phyloP scores from a whole-genome alignment of 345 rosid genomes.

The Eucalyptus coolabah region DNA sequence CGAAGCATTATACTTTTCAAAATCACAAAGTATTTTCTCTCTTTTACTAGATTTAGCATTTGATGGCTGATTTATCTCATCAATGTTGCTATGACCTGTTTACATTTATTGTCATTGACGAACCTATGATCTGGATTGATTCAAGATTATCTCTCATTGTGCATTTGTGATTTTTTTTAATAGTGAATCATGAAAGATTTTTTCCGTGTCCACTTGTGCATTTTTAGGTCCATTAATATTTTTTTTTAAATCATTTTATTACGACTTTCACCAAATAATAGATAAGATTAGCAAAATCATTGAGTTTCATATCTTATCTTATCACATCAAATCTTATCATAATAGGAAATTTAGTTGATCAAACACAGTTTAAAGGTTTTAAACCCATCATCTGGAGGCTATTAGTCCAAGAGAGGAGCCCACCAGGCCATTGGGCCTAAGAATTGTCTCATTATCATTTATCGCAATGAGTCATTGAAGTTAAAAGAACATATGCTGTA shows the following conservation, averaged over 20 bases:
- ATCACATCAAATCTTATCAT: too few relatives aligned
- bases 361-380: neutral
- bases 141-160: too few relatives aligned
- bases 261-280: too few relatives aligned
- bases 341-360: fast-evolving
- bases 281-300: too few relatives aligned
- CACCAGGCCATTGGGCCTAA: neutral
- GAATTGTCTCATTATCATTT: neutral
- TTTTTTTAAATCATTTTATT: too few relatives aligned
- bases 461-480: neutral
- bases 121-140: fast-evolving
- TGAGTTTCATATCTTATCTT: fast-evolving
- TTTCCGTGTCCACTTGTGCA: too few relatives aligned
- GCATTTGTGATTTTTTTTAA: too few relatives aligned
- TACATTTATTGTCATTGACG: fast-evolving
- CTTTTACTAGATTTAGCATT: too few relatives aligned
- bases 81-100: fast-evolving
- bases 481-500: neutral
- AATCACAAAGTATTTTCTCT: fast-evolving
- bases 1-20: fast-evolving
- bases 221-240: fast-evolving
- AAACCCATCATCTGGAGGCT: neutral
- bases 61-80: fast-evolving
- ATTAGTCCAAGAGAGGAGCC: neutral
- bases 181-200: too few relatives aligned